Base-by-base conservation (phyloP, 176 grass and related monocot species). In the Olyra latifolia region DNA sequence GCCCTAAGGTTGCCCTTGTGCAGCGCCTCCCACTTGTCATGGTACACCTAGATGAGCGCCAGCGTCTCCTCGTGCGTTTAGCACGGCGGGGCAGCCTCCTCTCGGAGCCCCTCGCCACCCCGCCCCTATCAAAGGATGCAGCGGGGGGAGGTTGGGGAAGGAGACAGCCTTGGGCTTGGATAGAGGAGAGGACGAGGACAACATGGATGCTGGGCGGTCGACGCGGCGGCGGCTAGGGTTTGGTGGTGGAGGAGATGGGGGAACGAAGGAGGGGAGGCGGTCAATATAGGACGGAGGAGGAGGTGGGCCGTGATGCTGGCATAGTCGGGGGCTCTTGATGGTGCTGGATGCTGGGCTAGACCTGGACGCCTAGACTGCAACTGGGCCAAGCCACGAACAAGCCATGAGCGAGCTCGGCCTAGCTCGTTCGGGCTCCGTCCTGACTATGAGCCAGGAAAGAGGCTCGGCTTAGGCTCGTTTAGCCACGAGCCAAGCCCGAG, bases 1-100 rank as follows among this genome's bases (percentile, higher is more conserved):
- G 96, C 96, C 1, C 96, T 82, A 23, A 99, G 88, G 78, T 95
- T 99, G 23, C 96, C 96, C 59, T 91, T 89, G 25, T 87, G 78
- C 54, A 99, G 84, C 27, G 62, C 49, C 79, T 75, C 85, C 96
- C 96, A 99, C 86, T 76, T 84, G 79, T 93, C 93, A 53, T 90
- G 86, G 86, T 95, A 99, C 0, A 87, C 85, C 69, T 93, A 86
- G 84, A 99, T 93, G 44, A 99, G 88, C 8, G 92, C 92, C 10
- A 99, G 82, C 25, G 88, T 95, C 83, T 95, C 96, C 80, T 95
- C 92, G 66, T 95, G 92, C 23, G 90, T 99, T 92, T 92, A 99
- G 87, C 93, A 95, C 20, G 92, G 96, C 48, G 88, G 6, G 96
- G 92, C 4, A 99, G 81, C 13, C 92, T 85, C 53, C 91, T 4